Base-by-base conservation (phyloP, 352 stramenopile species). In the Pythium grandisporangium region DNA sequence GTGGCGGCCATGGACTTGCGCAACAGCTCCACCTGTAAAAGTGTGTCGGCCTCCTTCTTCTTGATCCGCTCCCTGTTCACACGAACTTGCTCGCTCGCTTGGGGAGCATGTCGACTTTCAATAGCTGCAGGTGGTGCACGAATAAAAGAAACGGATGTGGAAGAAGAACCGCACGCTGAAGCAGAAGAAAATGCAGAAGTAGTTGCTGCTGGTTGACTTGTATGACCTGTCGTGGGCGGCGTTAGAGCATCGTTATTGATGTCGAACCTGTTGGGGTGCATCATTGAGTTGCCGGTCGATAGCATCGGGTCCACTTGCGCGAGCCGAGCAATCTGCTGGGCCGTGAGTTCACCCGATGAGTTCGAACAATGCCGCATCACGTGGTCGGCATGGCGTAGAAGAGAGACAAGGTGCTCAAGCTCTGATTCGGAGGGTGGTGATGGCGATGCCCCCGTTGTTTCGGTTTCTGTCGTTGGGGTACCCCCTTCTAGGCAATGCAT, bases 401-500 rank as follows among this genome's bases (percentile, higher is more conserved):
- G 27, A 16, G 17, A 25, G 13, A 14, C 25, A 21, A 55, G 34
- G 2, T 13, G 21, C 36, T 42, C 36, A 6, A 26, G 23, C 17
- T 42, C 36, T 22, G 23, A 14, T 4, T 27, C 17, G 3, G 30
- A 25, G 1, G 13, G 20, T 3, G 40, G 29, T 14, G 19, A 19
- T 5, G 12, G 20, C 6, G 40, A 10, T 20, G 24, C 20, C 12
- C 30, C 17, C 2, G 29, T 35, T 6, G 40, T 47, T 4, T 36
- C 42, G 1, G 45, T 30, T 13, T 37, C 45, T 24, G 16, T 30
- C 17, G 12, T 32, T 26, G 22, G 33, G 6, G 45, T 14, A 5
- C 51, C 55, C 17, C 69, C 70, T 30, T 78, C 62, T 4, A 84
- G 57, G 37, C 70, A 80, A 42, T 66, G 54, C 8, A 80, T 44